Base-by-base conservation (phyloP, 2,329 filamentous ascomycete genomes). In the Trichophyton rubrum region DNA sequence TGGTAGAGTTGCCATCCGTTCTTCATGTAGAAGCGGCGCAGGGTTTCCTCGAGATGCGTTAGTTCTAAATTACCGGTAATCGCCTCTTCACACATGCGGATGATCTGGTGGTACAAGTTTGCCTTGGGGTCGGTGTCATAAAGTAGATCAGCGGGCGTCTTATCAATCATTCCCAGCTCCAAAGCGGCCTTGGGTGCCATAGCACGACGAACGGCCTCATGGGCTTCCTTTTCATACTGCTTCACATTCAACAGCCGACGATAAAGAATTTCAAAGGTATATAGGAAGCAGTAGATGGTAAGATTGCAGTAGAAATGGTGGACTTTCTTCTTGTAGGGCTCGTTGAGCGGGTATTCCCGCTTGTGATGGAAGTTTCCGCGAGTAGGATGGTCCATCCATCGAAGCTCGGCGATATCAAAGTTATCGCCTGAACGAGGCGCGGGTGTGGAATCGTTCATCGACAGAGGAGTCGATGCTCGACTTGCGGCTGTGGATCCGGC, bases 1-100 rank as follows among this genome's bases (percentile, higher is more conserved):
- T 89, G 91, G 77, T 97, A 99, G 43, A 97, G 77, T 68, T 90
- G 90, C 87, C 92, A 99, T 5, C 93, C 93, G 65, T 85, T 88
- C 70, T 87, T 86, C 61, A 97, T 80, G 71, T 96, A 99, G 75
- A 90, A 96, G 65, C 91, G 88, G 24, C 93, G 87, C 61, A 99
- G 80, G 4, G 90, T 87, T 68, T 97, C 91, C 72, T 97, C 92
- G 66, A 95, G 89, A 33, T 89, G 85, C 59, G 78, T 80, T 73
- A 91, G 85, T 59, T 97, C 93, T 41, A 91, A 79, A 8, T 95
- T 89, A 3, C 87, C 86, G 49, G 85, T 84, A 65, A 97, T 85
- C 65, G 89, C 90, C 55, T 95, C 89, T 69, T 96, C 89, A 62
- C 95, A 87, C 72, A 96, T 83, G 65, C 86, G 83, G 9, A 96